phyloP scores from a whole-genome alignment of 306 rosid genomes.

The Malus sylvestris region DNA sequence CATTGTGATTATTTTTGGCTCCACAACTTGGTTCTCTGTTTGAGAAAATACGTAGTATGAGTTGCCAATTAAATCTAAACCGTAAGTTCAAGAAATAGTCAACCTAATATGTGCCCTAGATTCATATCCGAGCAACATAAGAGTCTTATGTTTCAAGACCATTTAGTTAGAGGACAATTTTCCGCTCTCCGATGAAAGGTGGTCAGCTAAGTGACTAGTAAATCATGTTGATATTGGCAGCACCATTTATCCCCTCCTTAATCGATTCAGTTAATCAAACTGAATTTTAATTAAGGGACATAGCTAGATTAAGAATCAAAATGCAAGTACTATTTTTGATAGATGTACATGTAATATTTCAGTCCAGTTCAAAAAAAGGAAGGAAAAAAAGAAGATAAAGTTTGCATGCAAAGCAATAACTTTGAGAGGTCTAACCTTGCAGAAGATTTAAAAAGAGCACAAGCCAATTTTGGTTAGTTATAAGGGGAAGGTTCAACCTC shows the following conservation, averaged over 20 bases:
- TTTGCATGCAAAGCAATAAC: not conserved
- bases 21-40: not conserved
- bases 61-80: not conserved
- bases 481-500: not conserved
- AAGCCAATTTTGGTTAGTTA: not conserved
- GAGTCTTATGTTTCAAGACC: not conserved
- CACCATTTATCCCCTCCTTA: too few relatives aligned
- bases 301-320: too few relatives aligned
- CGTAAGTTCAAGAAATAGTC: too few relatives aligned
- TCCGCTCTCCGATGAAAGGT: not conserved
- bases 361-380: not conserved
- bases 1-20: too few relatives aligned
- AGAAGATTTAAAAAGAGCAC: not conserved
- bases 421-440: not conserved
- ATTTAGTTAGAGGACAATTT: too few relatives aligned
- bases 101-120: too few relatives aligned
- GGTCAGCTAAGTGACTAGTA: not conserved
- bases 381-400: not conserved
- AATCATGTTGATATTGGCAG: not conserved
- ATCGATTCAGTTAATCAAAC: too few relatives aligned
- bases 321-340: not conserved
- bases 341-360: not conserved
- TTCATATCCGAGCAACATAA: too few relatives aligned
- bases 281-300: too few relatives aligned
- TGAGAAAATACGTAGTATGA: too few relatives aligned